A percentile compares a stretch with the other conserved stretches of the same genome.
phyloP scores from a whole-genome alignment of 176 grass and related monocot species.

The Aechmea fasciata region DNA sequence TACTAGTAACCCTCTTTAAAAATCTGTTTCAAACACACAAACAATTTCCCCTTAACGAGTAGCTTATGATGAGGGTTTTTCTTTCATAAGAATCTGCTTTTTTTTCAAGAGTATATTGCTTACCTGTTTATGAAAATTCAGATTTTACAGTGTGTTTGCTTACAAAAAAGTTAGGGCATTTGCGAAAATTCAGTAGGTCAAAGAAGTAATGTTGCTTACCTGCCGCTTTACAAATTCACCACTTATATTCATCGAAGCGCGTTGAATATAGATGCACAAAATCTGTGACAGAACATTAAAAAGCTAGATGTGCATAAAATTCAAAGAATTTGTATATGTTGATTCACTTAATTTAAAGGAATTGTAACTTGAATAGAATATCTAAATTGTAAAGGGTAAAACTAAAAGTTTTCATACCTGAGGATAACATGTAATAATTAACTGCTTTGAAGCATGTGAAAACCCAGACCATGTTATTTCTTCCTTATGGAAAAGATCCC shows the following conservation, averaged over 20 bases:
- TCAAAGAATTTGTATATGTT: not conserved
- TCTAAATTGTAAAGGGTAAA: slow-evolving; percentile 7
- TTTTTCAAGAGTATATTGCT: too few species aligned
- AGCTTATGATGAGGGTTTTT: too few species aligned
- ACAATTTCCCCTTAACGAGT: not conserved
- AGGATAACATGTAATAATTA: slow-evolving; percentile 57
- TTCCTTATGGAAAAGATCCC: slow-evolving; percentile 37
- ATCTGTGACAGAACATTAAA: slow-evolving; percentile 39
- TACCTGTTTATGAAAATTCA: too few species aligned
- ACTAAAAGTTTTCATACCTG: slow-evolving; percentile 39
- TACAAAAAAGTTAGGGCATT: too few species aligned
- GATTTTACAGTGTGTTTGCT: slow-evolving; percentile 4
- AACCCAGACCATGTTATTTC: slow-evolving; percentile 45
- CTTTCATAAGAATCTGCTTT: too few species aligned
- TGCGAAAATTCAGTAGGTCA: too few species aligned
- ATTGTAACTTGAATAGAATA: slow-evolving; percentile 14
- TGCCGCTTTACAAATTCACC: slow-evolving; percentile 59
- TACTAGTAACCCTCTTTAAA: too few species aligned
- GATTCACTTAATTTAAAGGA: slow-evolving; percentile 8
- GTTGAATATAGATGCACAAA: slow-evolving; percentile 84
- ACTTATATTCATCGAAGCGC: slow-evolving; percentile 49
- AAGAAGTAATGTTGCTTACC: slow-evolving; percentile 24
- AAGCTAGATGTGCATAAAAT: slow-evolving; percentile 9
- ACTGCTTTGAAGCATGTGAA: slow-evolving; percentile 75
- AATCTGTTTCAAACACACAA: too few species aligned